Evolutionary conservation across 257 asterid genomes (phyloP), one percentile per base, ranked within the genome.

Genomic region (Ocimum tenuiflorum): DNA sequence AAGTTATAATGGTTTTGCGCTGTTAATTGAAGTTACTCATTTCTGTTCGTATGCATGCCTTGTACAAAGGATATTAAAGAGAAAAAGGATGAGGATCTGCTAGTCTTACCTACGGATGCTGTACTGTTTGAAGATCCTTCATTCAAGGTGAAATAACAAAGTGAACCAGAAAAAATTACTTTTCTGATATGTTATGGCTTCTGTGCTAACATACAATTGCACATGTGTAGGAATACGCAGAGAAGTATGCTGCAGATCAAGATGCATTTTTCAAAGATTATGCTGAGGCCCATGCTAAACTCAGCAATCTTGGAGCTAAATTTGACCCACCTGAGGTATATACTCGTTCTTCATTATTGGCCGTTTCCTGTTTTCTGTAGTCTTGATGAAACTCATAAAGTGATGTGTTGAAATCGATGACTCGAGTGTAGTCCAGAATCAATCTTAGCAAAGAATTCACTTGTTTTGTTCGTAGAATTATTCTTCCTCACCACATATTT

Each of bases 101-200:
- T 94, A 62, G 96, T 88, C 75, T 78, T 94, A 83, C 99, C 97
- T 35, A 94, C 99, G 43, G 99, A 94, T 77, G 96, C 97, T 52
- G 94, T 63, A 70, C 86, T 94, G 51, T 86, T 90, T 75, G 99
- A 94, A 64, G 99, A 94, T 79, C 94, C 95, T 75, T 73, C 88
- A 49, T 94, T 94, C 85, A 94, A 94, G 99, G 99, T 94, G 57
- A 63, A 65, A 27, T 43, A 59, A 38, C 69, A 14, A 8, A 39
- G 31, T 10, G 17, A 52, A 13, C 45, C 62, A 33, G 8, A 7
- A 20, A 43, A 47, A 47, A 7, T 41, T 8, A 50, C 59, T 57
- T 39, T 52, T 49, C 7, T 55, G 42, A 23, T 62, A 42, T 13
- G 51, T 72, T 63, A 42, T 46, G 46, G 23, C 71, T 56, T 66